phyloP scores from a whole-genome alignment of 495 filamentous ascomycete species.

The Pseudoneurospora amorphoporcata region DNA sequence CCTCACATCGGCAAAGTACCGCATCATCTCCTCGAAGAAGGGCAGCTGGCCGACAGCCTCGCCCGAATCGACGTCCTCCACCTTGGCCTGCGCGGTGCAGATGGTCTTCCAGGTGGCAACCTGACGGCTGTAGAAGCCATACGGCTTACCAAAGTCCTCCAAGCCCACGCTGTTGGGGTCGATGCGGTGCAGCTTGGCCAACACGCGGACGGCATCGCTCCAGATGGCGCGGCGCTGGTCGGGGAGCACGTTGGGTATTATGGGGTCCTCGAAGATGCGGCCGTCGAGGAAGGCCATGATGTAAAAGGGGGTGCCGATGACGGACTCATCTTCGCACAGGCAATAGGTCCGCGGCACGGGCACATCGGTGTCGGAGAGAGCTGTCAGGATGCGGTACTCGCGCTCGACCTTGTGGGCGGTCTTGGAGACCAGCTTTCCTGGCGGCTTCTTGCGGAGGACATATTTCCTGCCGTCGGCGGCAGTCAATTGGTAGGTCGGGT shows the following conservation, averaged over 20 bases:
- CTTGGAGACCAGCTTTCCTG: slow-evolving; percentile 80
- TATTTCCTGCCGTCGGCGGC: slow-evolving; percentile 54
- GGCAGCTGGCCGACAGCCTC: slow-evolving; percentile 72
- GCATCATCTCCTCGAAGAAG: slow-evolving; percentile 67
- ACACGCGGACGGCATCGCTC: slow-evolving; percentile 69
- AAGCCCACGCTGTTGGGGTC: slow-evolving; percentile 54
- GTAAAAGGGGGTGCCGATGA: slow-evolving; percentile 89
- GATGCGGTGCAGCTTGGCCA: slow-evolving; percentile 80
- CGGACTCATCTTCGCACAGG: slow-evolving; percentile 67
- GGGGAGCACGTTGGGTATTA: slow-evolving; percentile 61
- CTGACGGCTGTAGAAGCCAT: slow-evolving; percentile 81
- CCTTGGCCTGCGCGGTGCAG: slow-evolving; percentile 62
- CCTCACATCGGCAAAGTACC: slow-evolving; percentile 58
- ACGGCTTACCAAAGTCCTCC: slow-evolving; percentile 58
- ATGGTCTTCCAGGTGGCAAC: slow-evolving; percentile 71
- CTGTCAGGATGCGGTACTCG: slow-evolving; percentile 83
- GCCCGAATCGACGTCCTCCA: slow-evolving; percentile 64
- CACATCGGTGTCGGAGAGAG: slow-evolving; percentile 67
- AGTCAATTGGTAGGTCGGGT: slow-evolving; percentile 88
- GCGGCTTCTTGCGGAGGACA: slow-evolving; percentile 93
- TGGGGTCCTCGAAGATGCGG: slow-evolving; percentile 80
- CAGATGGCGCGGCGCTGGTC: slow-evolving; percentile 71
- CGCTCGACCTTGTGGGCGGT: slow-evolving; percentile 94
- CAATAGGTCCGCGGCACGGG: slow-evolving; percentile 78
- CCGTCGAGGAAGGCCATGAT: slow-evolving; percentile 93